Conservation (phyloP, 192 early-diverging fungal species). For the Coemansia sp. region DNA sequence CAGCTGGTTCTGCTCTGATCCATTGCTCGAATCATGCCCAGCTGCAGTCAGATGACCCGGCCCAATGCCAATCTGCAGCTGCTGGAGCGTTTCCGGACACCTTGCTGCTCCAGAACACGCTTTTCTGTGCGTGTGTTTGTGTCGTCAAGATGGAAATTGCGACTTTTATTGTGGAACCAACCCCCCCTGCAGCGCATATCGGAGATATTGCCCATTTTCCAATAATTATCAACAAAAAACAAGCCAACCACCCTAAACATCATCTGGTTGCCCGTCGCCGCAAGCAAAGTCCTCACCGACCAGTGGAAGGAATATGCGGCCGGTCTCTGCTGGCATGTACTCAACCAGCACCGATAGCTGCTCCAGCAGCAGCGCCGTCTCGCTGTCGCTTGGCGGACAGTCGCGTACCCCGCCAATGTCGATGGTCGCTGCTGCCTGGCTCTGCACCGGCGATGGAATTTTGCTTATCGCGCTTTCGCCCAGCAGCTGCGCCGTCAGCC, state of each 20-base stretch:
- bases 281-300: conserved; percentile 33
- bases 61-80: conserved; percentile 30
- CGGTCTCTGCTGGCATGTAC: conserved; percentile 49
- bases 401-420: not conserved
- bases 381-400: conserved; percentile 19
- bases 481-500: conserved; percentile 37
- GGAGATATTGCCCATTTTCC: too few relatives aligned
- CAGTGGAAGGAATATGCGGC: conserved; percentile 33
- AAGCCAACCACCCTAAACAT: not conserved
- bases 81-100: conserved; percentile 3
- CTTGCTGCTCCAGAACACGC: conserved; percentile 1
- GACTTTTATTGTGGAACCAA: too few relatives aligned
- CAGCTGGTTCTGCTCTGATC: conserved; percentile 21
- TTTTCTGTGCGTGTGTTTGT: not conserved
- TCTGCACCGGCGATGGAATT: conserved; percentile 7
- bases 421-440: conserved; percentile 2
- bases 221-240: too few relatives aligned
- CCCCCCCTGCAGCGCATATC: too few relatives aligned
- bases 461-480: conserved; percentile 15
- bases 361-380: conserved; percentile 17
- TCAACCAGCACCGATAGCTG: conserved; percentile 53
- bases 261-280: not conserved
- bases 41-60: conserved; percentile 35
- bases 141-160: not conserved
- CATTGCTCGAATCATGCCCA: conserved; percentile 29